Percentiles rank a stretch among this genome's conserved stretches.
Evolutionary conservation across 2,329 filamentous ascomycete species (phyloP).

Genomic region (Graphilbum sp.): DNA sequence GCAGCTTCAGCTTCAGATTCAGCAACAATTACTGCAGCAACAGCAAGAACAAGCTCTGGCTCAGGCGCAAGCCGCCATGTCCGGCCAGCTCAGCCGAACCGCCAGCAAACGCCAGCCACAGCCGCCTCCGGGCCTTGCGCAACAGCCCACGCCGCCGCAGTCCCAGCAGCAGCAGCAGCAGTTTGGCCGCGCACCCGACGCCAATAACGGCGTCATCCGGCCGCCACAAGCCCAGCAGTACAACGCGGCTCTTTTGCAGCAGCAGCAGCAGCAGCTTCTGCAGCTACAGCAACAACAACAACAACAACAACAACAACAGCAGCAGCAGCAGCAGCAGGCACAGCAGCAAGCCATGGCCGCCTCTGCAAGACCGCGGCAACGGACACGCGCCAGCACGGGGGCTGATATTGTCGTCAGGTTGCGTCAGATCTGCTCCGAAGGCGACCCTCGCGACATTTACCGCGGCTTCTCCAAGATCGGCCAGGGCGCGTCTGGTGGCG

Average conservation of each 20-base stretch:
- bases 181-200: conserved; percentile 17
- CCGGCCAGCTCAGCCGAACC: conserved; percentile 52
- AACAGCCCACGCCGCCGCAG: conserved; percentile 32
- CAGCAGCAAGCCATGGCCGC: conserved; percentile 13
- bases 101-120: conserved; percentile 50
- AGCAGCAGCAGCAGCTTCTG: conserved; percentile 4
- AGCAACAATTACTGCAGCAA: conserved; percentile 82
- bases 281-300: conserved; percentile 5
- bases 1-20: conserved; percentile 64
- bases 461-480: conserved; percentile 85
- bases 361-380: conserved; percentile 53
- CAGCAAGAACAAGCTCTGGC: conserved; percentile 77
- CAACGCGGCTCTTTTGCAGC: conserved; percentile 5
- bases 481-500: conserved; percentile 90
- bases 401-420: conserved; percentile 72
- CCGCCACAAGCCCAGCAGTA: conserved; percentile 15
- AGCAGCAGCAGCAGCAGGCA: conserved; percentile 1
- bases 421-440: conserved; percentile 77
- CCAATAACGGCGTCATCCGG: conserved; percentile 19
- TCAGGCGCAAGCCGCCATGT: conserved; percentile 62
- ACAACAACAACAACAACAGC: conserved; percentile 10
- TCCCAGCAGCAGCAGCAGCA: conserved; percentile 38
- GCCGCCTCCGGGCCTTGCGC: conserved; percentile 16
- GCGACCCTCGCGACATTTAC: conserved; percentile 80
- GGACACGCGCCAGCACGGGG: conserved; percentile 61